These are phyloP conservation scores for Sphaerulina musiva DNA, from an alignment of 2,329 filamentous ascomycete species.

Conservation along the genomic window DNA sequence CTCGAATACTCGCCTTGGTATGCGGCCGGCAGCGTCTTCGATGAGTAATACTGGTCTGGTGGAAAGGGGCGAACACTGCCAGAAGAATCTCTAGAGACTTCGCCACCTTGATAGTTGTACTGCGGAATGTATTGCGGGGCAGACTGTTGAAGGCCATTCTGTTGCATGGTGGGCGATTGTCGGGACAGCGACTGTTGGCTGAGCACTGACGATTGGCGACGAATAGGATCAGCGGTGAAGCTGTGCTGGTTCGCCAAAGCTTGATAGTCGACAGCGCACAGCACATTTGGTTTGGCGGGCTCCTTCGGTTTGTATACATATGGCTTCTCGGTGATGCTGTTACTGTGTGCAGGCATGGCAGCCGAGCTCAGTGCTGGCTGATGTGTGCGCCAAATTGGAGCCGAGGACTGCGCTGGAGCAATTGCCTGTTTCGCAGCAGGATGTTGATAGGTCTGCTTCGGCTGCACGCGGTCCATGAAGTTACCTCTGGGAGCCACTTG, in stretches of 20 bases:
- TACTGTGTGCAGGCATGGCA: slow-evolving; percentile 13
- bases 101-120: slow-evolving; percentile 25
- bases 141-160: slow-evolving; percentile 1
- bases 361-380: slow-evolving; percentile 12
- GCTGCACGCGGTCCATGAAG: slow-evolving; percentile 61
- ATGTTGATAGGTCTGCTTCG: slow-evolving; percentile 29
- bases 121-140: slow-evolving; percentile 18
- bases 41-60: slow-evolving; percentile 35
- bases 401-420: slow-evolving; percentile 20
- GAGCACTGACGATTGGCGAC: slow-evolving; percentile 15
- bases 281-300: slow-evolving; percentile 23
- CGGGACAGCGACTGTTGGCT: slow-evolving; percentile 10
- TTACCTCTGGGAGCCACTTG: slow-evolving; percentile 63
- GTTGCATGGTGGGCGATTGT: slow-evolving; percentile 6
- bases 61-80: slow-evolving; percentile 31
- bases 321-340: slow-evolving; percentile 27
- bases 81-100: slow-evolving; percentile 20
- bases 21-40: slow-evolving; percentile 32
- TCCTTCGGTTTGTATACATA: slow-evolving; percentile 37
- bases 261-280: slow-evolving; percentile 29
- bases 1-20: slow-evolving; percentile 33
- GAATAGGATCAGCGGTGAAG: slow-evolving; percentile 25
- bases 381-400: slow-evolving; percentile 14
- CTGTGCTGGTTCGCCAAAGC: slow-evolving; percentile 28
- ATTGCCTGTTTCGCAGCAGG: slow-evolving; percentile 21